phyloP scores from a whole-genome alignment of 2,329 filamentous ascomycete species.

The Aspergillus pseudotamarii region DNA sequence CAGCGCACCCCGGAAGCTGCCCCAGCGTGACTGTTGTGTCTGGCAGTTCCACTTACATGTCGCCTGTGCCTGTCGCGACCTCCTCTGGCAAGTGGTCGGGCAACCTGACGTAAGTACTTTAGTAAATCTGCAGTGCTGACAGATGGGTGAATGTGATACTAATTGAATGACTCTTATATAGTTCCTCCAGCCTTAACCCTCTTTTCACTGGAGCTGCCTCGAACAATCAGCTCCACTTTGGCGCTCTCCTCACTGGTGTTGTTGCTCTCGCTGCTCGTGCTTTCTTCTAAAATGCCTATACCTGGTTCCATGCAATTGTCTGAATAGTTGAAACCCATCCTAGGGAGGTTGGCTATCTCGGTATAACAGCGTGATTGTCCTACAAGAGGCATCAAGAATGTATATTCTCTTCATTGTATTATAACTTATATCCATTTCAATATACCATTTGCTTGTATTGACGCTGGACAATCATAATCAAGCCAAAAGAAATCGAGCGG shows the following conservation, averaged over 20 bases:
- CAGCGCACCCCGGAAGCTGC: background rate
- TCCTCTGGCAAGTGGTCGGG: background rate
- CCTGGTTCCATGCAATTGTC: rapidly evolving
- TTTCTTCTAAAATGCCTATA: background rate
- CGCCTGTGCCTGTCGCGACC: background rate
- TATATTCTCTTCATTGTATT: background rate
- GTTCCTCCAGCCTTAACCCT: background rate
- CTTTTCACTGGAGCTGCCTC: background rate
- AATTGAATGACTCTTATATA: background rate
- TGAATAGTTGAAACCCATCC: background rate
- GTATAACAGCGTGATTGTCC: background rate
- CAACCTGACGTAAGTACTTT: background rate
- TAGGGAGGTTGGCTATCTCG: background rate
- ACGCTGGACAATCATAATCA: background rate
- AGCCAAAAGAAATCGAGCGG: no score
- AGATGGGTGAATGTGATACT: background rate
- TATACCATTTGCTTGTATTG: background rate
- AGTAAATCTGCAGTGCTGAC: background rate
- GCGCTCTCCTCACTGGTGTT: background rate
- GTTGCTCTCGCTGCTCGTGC: background rate
- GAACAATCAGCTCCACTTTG: background rate
- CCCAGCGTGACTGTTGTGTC: background rate
- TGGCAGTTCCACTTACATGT: slow-evolving; percentile 2
- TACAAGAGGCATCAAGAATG: no score
- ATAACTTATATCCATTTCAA: background rate